phyloP scores from a whole-genome alignment of 257 asterid species.

The Parsonsia alboflavescens region DNA sequence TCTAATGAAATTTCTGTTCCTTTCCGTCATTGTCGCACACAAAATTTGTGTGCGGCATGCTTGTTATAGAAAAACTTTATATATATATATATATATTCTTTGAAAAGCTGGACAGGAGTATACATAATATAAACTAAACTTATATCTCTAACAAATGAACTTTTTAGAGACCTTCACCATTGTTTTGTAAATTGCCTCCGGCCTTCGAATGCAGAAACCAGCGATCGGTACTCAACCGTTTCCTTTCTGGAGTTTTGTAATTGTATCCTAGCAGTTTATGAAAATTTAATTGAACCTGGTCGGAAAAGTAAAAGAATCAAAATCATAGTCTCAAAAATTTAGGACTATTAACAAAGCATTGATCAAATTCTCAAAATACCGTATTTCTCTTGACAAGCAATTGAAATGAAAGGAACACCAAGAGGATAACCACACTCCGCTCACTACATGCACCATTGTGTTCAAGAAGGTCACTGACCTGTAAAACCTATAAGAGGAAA shows the following conservation, averaged over 20 bases:
- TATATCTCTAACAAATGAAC: neutral
- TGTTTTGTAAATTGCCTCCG: slow-evolving; percentile 24
- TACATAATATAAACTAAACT: neutral
- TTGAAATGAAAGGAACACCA: slow-evolving; percentile 90
- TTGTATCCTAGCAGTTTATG: slow-evolving; percentile 78
- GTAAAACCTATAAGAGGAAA: slow-evolving; percentile 68
- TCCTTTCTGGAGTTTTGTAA: slow-evolving; percentile 54
- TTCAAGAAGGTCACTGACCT: slow-evolving; percentile 91
- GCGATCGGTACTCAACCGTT: slow-evolving; percentile 35
- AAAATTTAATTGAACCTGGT: slow-evolving; percentile 81
- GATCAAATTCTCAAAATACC: slow-evolving; percentile 39
- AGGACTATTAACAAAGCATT: slow-evolving; percentile 7
- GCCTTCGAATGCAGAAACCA: slow-evolving; percentile 31
- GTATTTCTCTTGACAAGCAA: slow-evolving; percentile 80
- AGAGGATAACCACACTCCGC: slow-evolving; percentile 71
- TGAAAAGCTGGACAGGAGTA: no score
- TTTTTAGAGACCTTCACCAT: slow-evolving; percentile 47
- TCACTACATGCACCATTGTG: slow-evolving; percentile 87
- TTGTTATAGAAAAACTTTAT: no score
- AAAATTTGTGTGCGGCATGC: no score
- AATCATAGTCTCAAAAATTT: slow-evolving; percentile 14
- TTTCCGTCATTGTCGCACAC: no score
- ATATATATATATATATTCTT: no score
- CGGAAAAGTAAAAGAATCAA: slow-evolving; percentile 17
- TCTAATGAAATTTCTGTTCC: no score